These are phyloP conservation scores for Triangularia setosa DNA, from an alignment of 2,329 filamentous ascomycete species.

Conservation along the genomic window DNA sequence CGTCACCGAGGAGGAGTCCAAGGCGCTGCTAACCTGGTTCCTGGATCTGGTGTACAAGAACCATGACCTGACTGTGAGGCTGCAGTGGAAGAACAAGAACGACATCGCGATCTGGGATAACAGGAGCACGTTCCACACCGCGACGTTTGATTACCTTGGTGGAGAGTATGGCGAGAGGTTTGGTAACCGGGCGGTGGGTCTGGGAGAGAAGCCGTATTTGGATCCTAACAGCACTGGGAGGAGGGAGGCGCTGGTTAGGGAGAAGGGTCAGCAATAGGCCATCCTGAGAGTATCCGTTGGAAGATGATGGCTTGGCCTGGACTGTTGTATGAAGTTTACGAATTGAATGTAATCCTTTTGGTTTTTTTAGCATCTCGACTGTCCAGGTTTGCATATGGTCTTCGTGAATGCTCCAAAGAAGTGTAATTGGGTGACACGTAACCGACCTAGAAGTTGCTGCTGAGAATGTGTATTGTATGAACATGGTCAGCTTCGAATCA, in stretches of 20 bases:
- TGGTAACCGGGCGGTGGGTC: slow-evolving; percentile 50
- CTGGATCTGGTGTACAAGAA: slow-evolving; percentile 41
- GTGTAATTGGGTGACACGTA: too few species aligned
- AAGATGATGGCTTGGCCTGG: neutral
- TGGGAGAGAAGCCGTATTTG: slow-evolving; percentile 53
- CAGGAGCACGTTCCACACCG: slow-evolving; percentile 53
- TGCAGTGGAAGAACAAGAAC: slow-evolving; percentile 43
- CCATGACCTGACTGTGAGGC: slow-evolving; percentile 46
- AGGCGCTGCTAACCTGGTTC: slow-evolving; percentile 40
- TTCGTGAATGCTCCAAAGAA: too few species aligned
- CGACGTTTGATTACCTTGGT: slow-evolving; percentile 51
- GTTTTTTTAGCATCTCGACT: too few species aligned
- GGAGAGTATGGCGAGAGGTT: slow-evolving; percentile 47
- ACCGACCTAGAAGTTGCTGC: too few species aligned
- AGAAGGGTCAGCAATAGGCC: neutral
- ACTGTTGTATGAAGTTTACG: neutral
- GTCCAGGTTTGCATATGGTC: too few species aligned
- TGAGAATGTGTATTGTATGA: too few species aligned
- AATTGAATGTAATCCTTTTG: neutral
- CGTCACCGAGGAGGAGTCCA: slow-evolving; percentile 40
- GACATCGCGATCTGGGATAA: slow-evolving; percentile 60
- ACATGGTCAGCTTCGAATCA: too few species aligned
- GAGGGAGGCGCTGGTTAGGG: slow-evolving; percentile 32
- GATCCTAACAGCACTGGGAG: slow-evolving; percentile 48
- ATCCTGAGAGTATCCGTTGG: neutral